phyloP scores from a whole-genome alignment of 2,329 filamentous ascomycete genomes.

The Colletotrichum sp. region DNA sequence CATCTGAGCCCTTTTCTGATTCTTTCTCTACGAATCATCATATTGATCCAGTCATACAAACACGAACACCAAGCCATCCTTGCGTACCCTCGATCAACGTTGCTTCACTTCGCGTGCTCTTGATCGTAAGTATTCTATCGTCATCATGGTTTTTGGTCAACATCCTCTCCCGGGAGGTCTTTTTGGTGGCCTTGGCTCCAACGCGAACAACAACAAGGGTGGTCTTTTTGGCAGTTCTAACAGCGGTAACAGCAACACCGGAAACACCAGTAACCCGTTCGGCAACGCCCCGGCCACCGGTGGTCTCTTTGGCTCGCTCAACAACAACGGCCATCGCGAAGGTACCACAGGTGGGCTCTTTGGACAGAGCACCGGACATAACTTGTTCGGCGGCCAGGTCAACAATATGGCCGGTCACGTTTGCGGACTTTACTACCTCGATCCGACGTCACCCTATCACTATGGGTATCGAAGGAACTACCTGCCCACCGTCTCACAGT shows the following conservation, averaged over 20 bases:
- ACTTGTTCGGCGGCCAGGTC: background rate
- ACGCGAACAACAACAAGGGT: background rate
- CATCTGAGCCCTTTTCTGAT: background rate
- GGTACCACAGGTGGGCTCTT: background rate
- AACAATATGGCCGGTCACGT: constrained; percentile 5
- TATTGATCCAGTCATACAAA: no score
- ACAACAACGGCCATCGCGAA: background rate
- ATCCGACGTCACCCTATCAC: background rate
- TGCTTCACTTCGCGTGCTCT: background rate
- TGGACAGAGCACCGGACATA: background rate
- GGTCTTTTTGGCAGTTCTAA: background rate
- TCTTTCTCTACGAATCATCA: background rate
- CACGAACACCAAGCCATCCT: background rate
- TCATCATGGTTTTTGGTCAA: background rate
- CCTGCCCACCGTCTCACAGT: constrained; percentile 63
- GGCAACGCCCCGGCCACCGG: background rate
- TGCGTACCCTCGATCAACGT: background rate
- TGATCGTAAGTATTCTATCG: background rate
- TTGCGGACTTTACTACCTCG: constrained; percentile 41
- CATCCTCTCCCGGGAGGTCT: background rate
- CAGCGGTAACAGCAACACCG: background rate
- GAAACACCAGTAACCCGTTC: background rate
- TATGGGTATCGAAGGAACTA: constrained; percentile 35
- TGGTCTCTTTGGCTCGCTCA: background rate
- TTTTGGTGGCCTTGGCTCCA: background rate